These are phyloP conservation scores for Falciphora oryzae DNA, from an alignment of 2,329 filamentous ascomycete genomes.

Conservation along the genomic window DNA sequence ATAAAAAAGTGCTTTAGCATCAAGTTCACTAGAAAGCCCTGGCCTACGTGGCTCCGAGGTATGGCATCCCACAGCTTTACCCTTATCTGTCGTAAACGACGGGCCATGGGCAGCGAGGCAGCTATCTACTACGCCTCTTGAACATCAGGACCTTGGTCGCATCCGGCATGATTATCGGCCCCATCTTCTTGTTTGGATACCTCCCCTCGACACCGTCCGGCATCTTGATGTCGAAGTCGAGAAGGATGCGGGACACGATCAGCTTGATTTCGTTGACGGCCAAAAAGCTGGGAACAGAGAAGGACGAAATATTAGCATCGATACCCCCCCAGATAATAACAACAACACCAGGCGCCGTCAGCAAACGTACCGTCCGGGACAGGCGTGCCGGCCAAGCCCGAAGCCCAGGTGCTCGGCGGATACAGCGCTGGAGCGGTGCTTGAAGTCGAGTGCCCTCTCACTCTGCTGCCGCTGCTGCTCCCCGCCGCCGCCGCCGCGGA, in stretches of 20 bases:
- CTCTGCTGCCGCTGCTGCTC: neutral
- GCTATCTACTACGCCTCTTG: too few relatives aligned
- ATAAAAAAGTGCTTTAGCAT: too few relatives aligned
- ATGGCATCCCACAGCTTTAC: too few relatives aligned
- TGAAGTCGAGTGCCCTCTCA: neutral
- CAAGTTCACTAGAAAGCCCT: too few relatives aligned
- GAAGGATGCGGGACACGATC: neutral
- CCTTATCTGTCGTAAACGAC: too few relatives aligned
- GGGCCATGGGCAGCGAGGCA: too few relatives aligned
- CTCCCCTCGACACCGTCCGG: neutral
- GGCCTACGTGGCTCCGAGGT: too few relatives aligned
- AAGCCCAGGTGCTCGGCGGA: too few relatives aligned
- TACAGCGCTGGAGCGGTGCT: neutral
- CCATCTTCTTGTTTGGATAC: slow-evolving; percentile 2
- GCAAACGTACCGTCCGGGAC: too few relatives aligned
- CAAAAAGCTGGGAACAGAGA: neutral
- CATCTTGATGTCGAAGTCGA: neutral
- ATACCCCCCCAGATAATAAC: neutral
- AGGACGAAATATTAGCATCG: neutral
- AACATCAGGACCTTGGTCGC: neutral
- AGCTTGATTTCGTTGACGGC: neutral
- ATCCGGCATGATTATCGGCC: neutral
- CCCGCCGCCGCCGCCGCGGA: neutral
- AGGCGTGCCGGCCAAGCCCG: too few relatives aligned
- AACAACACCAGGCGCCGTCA: too few relatives aligned